Percentiles rank a stretch among this genome's conserved stretches.
Conservation (phyloP, 2,329 filamentous ascomycete genomes). For the Phaeosphaeriaceae sp. region DNA sequence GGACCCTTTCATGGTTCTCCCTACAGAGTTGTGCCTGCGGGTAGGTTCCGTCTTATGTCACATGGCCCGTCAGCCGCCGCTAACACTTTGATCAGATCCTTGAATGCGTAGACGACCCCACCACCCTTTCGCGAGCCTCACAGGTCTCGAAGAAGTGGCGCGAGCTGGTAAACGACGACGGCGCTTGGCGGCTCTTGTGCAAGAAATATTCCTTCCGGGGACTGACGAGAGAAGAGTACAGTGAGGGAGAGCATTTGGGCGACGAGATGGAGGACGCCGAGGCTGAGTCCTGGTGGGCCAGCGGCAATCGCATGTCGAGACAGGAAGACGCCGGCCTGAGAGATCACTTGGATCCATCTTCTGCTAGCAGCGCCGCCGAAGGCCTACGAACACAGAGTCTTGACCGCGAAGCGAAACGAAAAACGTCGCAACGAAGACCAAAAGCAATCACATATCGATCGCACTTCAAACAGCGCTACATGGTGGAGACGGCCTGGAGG, state of each 20-base stretch:
- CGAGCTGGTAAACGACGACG: constrained; percentile 91
- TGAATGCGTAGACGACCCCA: constrained; percentile 96
- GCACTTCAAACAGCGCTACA: constrained; percentile 96
- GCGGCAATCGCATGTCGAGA: constrained; percentile 35
- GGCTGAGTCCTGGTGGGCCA: constrained; percentile 30
- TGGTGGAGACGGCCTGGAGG: constrained; percentile 96
- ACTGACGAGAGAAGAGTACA: constrained; percentile 56
- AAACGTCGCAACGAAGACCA: constrained; percentile 52
- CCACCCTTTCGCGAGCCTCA: constrained; percentile 88
- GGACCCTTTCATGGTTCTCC: constrained; percentile 90
- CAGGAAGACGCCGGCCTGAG: constrained; percentile 32
- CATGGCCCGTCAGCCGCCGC: constrained; percentile 13
- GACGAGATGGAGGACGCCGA: constrained; percentile 39
- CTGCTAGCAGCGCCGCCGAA: constrained; percentile 56
- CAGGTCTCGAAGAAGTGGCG: constrained; percentile 97
- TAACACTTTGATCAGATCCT: constrained; percentile 69
- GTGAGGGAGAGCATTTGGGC: constrained; percentile 30
- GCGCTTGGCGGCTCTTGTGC: constrained; percentile 97
- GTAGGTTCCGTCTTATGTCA: constrained; percentile 59
- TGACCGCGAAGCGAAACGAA: constrained; percentile 57
- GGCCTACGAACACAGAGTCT: constrained; percentile 61
- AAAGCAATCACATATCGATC: constrained; percentile 87
- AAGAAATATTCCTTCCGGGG: constrained; percentile 89
- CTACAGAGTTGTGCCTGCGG: constrained; percentile 89
- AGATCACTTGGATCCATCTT: constrained; percentile 35